Evolutionary conservation across 2,329 filamentous ascomycete genomes (phyloP).

Genomic region (Cladophialophora immunda): DNA sequence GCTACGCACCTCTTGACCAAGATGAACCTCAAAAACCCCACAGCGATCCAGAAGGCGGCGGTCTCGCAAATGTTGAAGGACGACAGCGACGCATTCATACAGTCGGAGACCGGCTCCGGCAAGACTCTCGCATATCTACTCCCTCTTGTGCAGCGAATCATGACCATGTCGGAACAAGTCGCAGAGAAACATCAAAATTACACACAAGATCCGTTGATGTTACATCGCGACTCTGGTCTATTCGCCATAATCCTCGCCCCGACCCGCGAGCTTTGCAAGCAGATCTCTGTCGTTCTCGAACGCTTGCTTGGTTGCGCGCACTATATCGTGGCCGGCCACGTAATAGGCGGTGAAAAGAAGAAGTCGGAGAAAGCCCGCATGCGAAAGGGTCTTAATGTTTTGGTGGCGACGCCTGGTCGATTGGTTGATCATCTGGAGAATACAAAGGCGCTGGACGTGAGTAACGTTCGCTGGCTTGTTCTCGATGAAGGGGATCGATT

Average conservation of each 20-base stretch:
- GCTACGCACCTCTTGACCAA: constrained; percentile 85
- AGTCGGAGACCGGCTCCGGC: constrained; percentile 95
- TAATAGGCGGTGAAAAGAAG: constrained; percentile 75
- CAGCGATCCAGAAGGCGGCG: constrained; percentile 91
- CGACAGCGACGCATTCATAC: constrained; percentile 91
- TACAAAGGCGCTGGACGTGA: constrained; percentile 86
- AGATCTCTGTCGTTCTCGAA: constrained; percentile 88
- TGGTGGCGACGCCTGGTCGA: constrained; percentile 92
- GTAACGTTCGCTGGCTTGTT: constrained; percentile 90
- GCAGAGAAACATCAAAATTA: neutral
- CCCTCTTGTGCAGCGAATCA: constrained; percentile 87
- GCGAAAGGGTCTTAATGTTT: constrained; percentile 91
- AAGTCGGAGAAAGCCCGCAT: constrained; percentile 91
- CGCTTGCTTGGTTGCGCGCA: constrained; percentile 86
- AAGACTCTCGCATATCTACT: constrained; percentile 97
- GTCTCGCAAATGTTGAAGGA: constrained; percentile 81
- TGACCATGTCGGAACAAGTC: constrained; percentile 66
- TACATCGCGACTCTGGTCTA: constrained; percentile 85
- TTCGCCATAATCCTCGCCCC: constrained; percentile 95
- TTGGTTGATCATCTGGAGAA: constrained; percentile 92
- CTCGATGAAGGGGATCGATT: constrained; percentile 96
- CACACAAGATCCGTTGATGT: constrained; percentile 49
- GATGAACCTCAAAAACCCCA: constrained; percentile 87
- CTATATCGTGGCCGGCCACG: constrained; percentile 92
- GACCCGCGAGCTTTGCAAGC: constrained; percentile 91